Percentiles rank a stretch among this genome's conserved stretches.
Evolutionary conservation across 2,329 filamentous ascomycete species (phyloP).

Genomic region (Fusarium luffae): DNA sequence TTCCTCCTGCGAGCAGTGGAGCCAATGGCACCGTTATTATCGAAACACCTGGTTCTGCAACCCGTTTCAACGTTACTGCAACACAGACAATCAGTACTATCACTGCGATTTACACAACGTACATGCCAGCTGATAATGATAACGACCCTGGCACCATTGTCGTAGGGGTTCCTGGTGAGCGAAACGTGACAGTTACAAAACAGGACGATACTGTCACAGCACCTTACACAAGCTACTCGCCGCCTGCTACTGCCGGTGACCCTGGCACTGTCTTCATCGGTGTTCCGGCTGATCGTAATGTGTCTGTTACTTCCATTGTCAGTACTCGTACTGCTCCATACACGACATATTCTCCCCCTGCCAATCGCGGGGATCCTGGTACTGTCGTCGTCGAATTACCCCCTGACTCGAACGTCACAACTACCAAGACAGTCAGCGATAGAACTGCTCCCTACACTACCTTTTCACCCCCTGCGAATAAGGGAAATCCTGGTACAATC

Average conservation of each 20-base stretch:
- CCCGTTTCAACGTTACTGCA: slow-evolving; percentile 17
- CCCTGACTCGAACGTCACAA: slow-evolving; percentile 11
- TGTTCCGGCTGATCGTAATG: not conserved
- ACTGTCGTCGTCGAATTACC: slow-evolving; percentile 10
- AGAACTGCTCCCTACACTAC: slow-evolving; percentile 11
- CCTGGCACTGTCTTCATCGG: slow-evolving; percentile 22
- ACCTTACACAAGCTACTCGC: slow-evolving; percentile 20
- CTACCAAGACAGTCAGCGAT: not conserved
- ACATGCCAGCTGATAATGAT: slow-evolving; percentile 8
- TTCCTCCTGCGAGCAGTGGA: slow-evolving; percentile 10
- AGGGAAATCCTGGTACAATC: slow-evolving; percentile 17
- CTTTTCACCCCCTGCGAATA: slow-evolving; percentile 4
- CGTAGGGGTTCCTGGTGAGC: slow-evolving; percentile 11
- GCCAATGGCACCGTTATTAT: slow-evolving; percentile 28
- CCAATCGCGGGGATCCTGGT: not conserved
- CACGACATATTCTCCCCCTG: slow-evolving; percentile 6
- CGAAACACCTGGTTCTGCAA: slow-evolving; percentile 22
- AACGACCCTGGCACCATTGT: slow-evolving; percentile 30
- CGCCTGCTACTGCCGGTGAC: slow-evolving; percentile 13
- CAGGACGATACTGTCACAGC: slow-evolving; percentile 4
- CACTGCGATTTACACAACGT: slow-evolving; percentile 28
- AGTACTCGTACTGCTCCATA: not conserved
- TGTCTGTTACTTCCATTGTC: not conserved
- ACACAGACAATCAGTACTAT: slow-evolving; percentile 29
- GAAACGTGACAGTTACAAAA: slow-evolving; percentile 34